These are phyloP conservation scores for Sugiyamaella paludigena DNA, from an alignment of 1,139 yeast genomes.

Conservation along the genomic window DNA sequence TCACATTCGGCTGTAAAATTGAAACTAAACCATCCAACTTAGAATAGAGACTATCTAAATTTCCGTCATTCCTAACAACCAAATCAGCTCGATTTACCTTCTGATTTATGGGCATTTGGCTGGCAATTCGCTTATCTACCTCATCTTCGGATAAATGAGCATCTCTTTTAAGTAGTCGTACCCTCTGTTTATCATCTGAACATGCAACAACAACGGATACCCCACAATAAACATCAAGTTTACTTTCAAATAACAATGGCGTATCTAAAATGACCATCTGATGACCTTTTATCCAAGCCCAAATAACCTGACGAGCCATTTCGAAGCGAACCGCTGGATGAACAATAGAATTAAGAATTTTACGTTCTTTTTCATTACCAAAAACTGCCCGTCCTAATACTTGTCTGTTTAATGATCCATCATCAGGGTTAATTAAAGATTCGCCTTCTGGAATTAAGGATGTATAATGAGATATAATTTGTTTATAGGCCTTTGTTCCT, in stretches of 20 bases:
- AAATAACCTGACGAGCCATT: slow-evolving; percentile 56
- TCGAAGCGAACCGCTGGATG: slow-evolving; percentile 85
- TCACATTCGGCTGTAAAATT: slow-evolving; percentile 47
- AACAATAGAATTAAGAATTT: slow-evolving; percentile 65
- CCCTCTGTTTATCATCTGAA: slow-evolving; percentile 53
- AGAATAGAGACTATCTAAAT: slow-evolving; percentile 48
- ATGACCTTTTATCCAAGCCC: slow-evolving; percentile 53
- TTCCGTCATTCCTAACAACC: slow-evolving; percentile 62
- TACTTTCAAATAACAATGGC: slow-evolving; percentile 83
- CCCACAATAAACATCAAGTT: slow-evolving; percentile 71
- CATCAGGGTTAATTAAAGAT: slow-evolving; percentile 26
- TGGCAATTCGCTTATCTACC: slow-evolving; percentile 65
- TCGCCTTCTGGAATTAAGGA: slow-evolving; percentile 41
- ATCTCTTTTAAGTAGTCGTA: slow-evolving; percentile 64
- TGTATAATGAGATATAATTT: slow-evolving; percentile 60
- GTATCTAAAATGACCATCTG: slow-evolving; percentile 76
- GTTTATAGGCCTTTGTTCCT: slow-evolving; percentile 65
- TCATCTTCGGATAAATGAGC: slow-evolving; percentile 64
- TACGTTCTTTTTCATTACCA: slow-evolving; percentile 55
- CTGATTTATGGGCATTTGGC: slow-evolving; percentile 69
- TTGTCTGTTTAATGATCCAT: slow-evolving; percentile 54
- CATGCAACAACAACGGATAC: slow-evolving; percentile 67
- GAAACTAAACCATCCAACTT: slow-evolving; percentile 49
- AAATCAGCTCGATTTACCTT: slow-evolving; percentile 62
- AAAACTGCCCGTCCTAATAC: slow-evolving; percentile 80